Base-by-base conservation (phyloP, 352 stramenopile genomes). In the Sclerospora graminicola region DNA sequence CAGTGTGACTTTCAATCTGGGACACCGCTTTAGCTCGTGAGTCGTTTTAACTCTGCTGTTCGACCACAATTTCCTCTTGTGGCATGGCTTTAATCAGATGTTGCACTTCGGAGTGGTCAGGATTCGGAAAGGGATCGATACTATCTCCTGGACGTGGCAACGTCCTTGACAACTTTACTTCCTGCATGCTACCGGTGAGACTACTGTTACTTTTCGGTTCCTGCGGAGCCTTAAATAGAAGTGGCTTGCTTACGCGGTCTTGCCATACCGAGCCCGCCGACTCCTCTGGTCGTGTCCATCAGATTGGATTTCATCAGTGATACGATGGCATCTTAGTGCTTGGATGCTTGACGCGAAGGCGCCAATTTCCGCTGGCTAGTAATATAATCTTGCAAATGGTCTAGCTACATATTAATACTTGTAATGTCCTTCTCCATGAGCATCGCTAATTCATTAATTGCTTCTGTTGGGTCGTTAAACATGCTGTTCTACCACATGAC, bases 401-500 rank as follows among this genome's bases (percentile, higher is more conserved):
- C 78, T 30, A 92, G 63, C 57, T 92, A 76, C 43, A 78, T 71
- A 48, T 88, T 88, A 61, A 91, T 91, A 29, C 80, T 62, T 6
- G 77, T 92, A 51, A 92, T 92, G 45, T 92, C 80, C 33, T 88
- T 84, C 66, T 92, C 89, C 31, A 92, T 73, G 2, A 89, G 64
- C 36, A 64, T 65, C 4, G 78, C 77, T 32, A 89, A 56, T 60
- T 85, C 77, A 38, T 92, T 92, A 45, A 92, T 92, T 28, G 76
- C 61, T 46, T 82, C 72, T 0, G 74, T 87, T 16, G 80, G 80
- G 49, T 92, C 80, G 42, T 92, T 89, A 44, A 92, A 92, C 75
- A 92, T 89, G 63, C 87, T 92, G 48, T 87, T 89, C 58, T 92
- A 75, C 26, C 78, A 70, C 24, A 92, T 77, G 41, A 92, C 80